Percentiles rank a stretch among this genome's conserved stretches.
Evolutionary conservation across 768 basidiomycete genomes (phyloP).

Genomic region (Suillus luteus): DNA sequence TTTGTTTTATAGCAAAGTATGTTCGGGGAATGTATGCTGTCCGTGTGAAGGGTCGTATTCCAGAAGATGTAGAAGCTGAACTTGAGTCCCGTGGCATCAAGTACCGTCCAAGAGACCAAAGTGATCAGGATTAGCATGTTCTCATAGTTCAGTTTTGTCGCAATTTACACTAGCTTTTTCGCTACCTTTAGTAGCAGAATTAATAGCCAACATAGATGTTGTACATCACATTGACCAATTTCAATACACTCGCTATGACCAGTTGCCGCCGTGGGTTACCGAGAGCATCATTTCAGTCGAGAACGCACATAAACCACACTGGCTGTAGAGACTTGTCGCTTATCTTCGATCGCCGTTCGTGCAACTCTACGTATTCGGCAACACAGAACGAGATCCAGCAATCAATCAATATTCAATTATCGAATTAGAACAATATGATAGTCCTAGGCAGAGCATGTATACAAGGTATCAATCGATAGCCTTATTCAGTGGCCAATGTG

Average conservation of each 20-base stretch:
- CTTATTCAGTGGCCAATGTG: not conserved
- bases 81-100: constrained; percentile 76
- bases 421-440: not conserved
- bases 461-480: not conserved
- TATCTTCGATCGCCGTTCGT: not conserved
- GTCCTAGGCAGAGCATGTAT: not conserved
- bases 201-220: not conserved
- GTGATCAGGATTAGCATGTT: constrained; percentile 59
- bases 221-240: not conserved
- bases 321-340: not conserved
- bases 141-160: not conserved
- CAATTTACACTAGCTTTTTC: not conserved
- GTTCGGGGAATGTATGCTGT: constrained; percentile 92
- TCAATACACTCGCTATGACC: not conserved
- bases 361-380: not conserved
- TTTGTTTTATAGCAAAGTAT: constrained; percentile 69
- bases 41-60: constrained; percentile 81
- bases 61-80: constrained; percentile 83
- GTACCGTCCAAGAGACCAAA: constrained; percentile 84
- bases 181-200: not conserved
- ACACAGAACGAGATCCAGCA: not conserved
- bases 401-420: not conserved
- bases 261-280: too few species aligned
- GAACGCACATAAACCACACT: not conserved
- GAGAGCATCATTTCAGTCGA: too few species aligned